Evolutionary conservation across 2,329 filamentous ascomycete genomes (phyloP).

Genomic region (Penicillium brevicompactum): DNA sequence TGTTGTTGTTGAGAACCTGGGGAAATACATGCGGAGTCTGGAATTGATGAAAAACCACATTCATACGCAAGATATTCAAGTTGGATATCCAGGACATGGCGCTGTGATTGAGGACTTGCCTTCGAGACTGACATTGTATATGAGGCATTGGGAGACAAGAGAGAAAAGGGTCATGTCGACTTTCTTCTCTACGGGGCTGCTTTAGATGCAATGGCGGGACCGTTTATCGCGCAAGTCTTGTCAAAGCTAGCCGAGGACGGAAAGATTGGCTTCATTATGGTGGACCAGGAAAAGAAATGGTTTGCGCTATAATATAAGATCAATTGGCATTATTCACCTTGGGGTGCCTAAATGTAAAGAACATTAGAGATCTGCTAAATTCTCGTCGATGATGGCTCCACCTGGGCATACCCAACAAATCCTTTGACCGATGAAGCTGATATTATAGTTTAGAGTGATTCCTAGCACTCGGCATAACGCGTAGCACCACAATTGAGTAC

Average conservation of each 20-base stretch:
- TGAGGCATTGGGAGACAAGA: slow-evolving; percentile 3
- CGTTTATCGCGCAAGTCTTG: slow-evolving; percentile 2
- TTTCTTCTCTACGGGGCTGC: slow-evolving; percentile 1
- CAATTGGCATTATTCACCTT: neutral
- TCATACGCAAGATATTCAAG: neutral
- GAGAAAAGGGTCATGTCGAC: slow-evolving; percentile 2
- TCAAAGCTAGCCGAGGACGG: slow-evolving; percentile 4
- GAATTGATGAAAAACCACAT: neutral
- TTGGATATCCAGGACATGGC: slow-evolving; percentile 9
- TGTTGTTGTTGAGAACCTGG: slow-evolving; percentile 7
- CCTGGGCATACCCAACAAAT: too few relatives aligned
- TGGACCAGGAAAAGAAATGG: slow-evolving; percentile 6
- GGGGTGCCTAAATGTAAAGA: neutral
- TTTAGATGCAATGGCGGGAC: slow-evolving; percentile 1
- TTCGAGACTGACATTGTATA: neutral
- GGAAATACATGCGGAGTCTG: slow-evolving; percentile 5
- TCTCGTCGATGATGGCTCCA: too few relatives aligned
- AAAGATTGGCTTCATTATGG: neutral
- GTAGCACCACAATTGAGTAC: neutral
- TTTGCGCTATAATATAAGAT: neutral
- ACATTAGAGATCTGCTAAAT: neutral
- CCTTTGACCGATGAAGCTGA: neutral
- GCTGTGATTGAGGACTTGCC: slow-evolving; percentile 7
- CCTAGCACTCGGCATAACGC: too few relatives aligned
- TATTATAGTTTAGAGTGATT: neutral